Conservation (phyloP, 2,329 filamentous ascomycete species). For the Apiospora pterosperma region DNA sequence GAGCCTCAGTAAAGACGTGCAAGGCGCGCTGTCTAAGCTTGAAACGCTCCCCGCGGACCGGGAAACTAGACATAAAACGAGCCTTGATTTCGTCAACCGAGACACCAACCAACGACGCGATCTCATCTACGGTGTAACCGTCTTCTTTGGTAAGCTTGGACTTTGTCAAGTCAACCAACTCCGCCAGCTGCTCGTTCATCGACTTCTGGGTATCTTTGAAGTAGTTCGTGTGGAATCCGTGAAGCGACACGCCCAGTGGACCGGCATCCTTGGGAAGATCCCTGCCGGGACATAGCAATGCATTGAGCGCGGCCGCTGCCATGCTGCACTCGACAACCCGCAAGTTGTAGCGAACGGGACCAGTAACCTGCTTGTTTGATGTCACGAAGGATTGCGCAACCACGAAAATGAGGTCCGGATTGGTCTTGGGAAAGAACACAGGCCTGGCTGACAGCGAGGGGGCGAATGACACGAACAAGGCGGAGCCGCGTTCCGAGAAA, state of each 20-base stretch:
- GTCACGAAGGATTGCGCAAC: conserved; percentile 93
- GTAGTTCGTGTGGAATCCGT: conserved; percentile 82
- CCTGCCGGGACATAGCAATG: conserved; percentile 53
- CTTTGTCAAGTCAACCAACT: conserved; percentile 66
- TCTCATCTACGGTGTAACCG: conserved; percentile 85
- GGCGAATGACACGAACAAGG: conserved; percentile 86
- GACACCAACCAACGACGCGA: conserved; percentile 68
- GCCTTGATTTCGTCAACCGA: conserved; percentile 68
- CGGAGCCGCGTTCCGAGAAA: conserved; percentile 80
- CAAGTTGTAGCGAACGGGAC: conserved; percentile 92
- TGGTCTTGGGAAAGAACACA: conserved; percentile 76
- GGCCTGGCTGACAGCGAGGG: conserved; percentile 73
- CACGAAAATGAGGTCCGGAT: conserved; percentile 83
- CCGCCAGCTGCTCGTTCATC: conserved; percentile 65
- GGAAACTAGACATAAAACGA: conserved; percentile 82
- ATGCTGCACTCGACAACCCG: conserved; percentile 94
- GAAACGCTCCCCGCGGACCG: conserved; percentile 83
- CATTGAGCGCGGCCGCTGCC: conserved; percentile 68
- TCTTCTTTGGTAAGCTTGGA: conserved; percentile 72
- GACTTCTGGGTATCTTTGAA: conserved; percentile 55
- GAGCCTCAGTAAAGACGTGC: conserved; percentile 88
- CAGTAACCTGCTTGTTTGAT: conserved; percentile 92
- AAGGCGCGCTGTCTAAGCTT: conserved; percentile 82
- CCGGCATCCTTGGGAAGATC: conserved; percentile 72
- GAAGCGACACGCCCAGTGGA: conserved; percentile 78